Percentiles rank a stretch among this genome's conserved stretches.
Evolutionary conservation across 305 asterid genomes (phyloP).

Genomic region (Withania somnifera): DNA sequence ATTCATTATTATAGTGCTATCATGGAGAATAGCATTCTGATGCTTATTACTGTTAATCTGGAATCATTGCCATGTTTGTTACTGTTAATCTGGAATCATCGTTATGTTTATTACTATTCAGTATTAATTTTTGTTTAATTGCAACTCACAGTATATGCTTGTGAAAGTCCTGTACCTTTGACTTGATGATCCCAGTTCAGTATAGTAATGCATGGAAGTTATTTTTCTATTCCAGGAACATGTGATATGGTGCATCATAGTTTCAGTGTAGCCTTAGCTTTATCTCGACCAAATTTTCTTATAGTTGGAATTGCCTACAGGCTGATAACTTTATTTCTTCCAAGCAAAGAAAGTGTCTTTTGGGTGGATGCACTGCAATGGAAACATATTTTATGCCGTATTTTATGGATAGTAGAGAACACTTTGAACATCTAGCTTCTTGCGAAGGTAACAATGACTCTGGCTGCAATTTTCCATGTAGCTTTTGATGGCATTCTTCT

Average conservation of each 20-base stretch:
- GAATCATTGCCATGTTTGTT: not conserved
- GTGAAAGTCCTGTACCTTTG: not conserved
- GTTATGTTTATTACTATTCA: not conserved
- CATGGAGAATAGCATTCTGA: not conserved
- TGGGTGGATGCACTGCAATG: conserved; percentile 68
- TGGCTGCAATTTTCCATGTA: conserved; percentile 9
- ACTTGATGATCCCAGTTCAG: not conserved
- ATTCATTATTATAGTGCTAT: not conserved
- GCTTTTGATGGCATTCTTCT: not conserved
- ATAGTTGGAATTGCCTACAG: conserved; percentile 30
- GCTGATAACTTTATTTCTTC: conserved; percentile 63
- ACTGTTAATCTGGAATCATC: too few relatives aligned
- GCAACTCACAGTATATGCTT: not conserved
- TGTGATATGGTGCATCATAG: not conserved
- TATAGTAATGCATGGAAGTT: not conserved
- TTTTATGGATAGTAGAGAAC: conserved; percentile 82
- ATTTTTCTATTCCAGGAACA: not conserved
- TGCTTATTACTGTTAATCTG: not conserved
- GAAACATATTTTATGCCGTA: conserved; percentile 58
- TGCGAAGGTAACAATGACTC: conserved; percentile 45
- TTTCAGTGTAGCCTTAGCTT: not conserved
- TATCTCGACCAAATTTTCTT: conserved; percentile 11
- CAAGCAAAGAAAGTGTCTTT: conserved; percentile 44
- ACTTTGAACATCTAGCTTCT: conserved; percentile 64
- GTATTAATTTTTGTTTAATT: not conserved